Evolutionary conservation across 192 early-diverging fungal genomes (phyloP).

Genomic region (Entomortierella beljakovae): DNA sequence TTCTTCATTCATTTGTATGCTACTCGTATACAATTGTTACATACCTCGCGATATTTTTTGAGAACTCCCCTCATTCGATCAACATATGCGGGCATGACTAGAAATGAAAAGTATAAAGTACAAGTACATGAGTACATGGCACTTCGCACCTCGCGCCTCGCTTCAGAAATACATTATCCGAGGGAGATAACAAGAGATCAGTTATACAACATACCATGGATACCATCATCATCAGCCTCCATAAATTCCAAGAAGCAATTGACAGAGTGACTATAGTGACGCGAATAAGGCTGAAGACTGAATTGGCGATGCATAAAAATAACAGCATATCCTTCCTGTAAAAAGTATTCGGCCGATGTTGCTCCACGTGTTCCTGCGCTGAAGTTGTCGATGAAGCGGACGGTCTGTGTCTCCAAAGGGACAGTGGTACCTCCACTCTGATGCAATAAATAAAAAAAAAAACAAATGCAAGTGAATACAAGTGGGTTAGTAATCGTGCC

Average conservation of each 20-base stretch:
- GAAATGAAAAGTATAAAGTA: background rate
- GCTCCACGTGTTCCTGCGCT: slow-evolving; percentile 96
- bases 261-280: slow-evolving; percentile 87
- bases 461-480: background rate
- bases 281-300: slow-evolving; percentile 90
- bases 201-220: slow-evolving; percentile 61
- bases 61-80: slow-evolving; percentile 73
- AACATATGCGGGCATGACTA: slow-evolving; percentile 79
- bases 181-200: background rate
- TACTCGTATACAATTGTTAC: too few species aligned
- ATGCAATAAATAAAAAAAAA: background rate
- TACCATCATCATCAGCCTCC: slow-evolving; percentile 68
- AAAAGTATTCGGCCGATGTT: slow-evolving; percentile 94
- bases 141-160: background rate
- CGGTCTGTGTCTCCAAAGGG: slow-evolving; percentile 94
- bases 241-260: slow-evolving; percentile 90
- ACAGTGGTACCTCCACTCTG: slow-evolving; percentile 96
- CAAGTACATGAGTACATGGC: background rate
- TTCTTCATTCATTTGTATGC: slow-evolving; percentile 11
- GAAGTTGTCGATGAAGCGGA: slow-evolving; percentile 99
- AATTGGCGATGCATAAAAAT: slow-evolving; percentile 97
- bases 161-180: background rate
- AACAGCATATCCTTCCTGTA: slow-evolving; percentile 91
- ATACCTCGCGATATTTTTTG: slow-evolving; percentile 73
- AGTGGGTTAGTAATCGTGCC: background rate